These are phyloP conservation scores for Plectranthus barbatus DNA, from an alignment of 257 asterid genomes.

Conservation along the genomic window DNA sequence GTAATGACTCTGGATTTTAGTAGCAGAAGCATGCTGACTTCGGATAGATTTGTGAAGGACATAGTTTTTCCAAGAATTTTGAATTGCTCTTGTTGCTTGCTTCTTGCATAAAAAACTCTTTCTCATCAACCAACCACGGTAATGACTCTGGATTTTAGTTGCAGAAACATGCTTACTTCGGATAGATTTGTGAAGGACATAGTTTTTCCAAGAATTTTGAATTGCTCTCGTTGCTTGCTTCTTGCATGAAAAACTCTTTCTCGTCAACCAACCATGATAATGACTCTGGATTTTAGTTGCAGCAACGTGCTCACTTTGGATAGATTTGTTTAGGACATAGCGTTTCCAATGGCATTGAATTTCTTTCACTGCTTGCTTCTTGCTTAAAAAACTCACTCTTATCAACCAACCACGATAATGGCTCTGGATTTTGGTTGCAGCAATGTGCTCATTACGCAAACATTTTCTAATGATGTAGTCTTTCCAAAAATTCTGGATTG, in stretches of 20 bases:
- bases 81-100: constrained; percentile 40
- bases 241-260: constrained; percentile 35
- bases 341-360: constrained; percentile 53
- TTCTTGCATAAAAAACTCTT: constrained; percentile 34
- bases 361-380: constrained; percentile 38
- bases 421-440: constrained; percentile 77
- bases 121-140: constrained; percentile 54
- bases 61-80: constrained; percentile 46
- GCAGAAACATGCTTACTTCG: constrained; percentile 49
- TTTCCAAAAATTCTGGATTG: constrained; percentile 51
- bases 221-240: constrained; percentile 40
- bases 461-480: constrained; percentile 23
- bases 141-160: constrained; percentile 60
- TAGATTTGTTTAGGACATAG: constrained; percentile 21
- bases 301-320: constrained; percentile 39
- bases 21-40: constrained; percentile 50
- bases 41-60: constrained; percentile 18
- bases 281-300: constrained; percentile 69
- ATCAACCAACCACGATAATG: constrained; percentile 50
- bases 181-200: constrained; percentile 18
- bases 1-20: constrained; percentile 57
- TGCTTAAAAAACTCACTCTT: constrained; percentile 33
- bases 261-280: constrained; percentile 52
- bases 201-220: constrained; percentile 55
- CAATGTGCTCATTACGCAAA: constrained; percentile 32